phyloP scores from a whole-genome alignment of 768 basidiomycete species.

The Rhodotorula kratochvilovae region DNA sequence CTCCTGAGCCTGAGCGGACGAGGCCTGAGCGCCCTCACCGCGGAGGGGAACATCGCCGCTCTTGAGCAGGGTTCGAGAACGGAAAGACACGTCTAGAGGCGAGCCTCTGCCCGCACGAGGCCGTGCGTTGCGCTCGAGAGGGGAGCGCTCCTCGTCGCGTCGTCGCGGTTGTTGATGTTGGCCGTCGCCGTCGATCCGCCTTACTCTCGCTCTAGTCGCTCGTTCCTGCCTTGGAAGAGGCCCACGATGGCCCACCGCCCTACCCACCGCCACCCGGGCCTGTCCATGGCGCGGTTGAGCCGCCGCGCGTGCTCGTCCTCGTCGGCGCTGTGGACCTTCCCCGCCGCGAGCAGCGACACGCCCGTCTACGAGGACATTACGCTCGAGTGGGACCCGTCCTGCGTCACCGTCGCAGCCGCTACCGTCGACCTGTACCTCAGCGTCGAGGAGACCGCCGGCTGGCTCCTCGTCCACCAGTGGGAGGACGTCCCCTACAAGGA shows the following conservation, averaged over 20 bases:
- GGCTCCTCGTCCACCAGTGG: conserved; percentile 31
- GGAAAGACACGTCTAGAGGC: too few species aligned
- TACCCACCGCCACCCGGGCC: background rate
- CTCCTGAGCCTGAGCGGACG: too few species aligned
- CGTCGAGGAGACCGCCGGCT: conserved; percentile 8
- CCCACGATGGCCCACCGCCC: background rate
- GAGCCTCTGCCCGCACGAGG: too few species aligned
- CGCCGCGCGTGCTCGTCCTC: conserved; percentile 2
- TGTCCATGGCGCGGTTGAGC: background rate
- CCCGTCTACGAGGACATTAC: conserved; percentile 30
- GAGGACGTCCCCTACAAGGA: conserved; percentile 16
- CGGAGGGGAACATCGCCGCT: too few species aligned
- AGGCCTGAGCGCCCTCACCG: too few species aligned
- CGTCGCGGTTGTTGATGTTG: background rate
- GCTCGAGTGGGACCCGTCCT: conserved; percentile 29
- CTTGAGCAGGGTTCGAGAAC: too few species aligned
- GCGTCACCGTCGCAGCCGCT: background rate
- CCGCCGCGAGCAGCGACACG: background rate
- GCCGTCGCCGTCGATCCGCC: too few species aligned
- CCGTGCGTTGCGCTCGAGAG: too few species aligned
- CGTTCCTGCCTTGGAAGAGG: too few species aligned
- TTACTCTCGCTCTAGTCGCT: background rate
- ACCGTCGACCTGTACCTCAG: conserved; percentile 34
- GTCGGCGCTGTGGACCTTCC: conserved; percentile 20
- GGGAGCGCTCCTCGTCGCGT: background rate